Base-by-base conservation (phyloP, 345 rosid genomes). In the Pelargonium nanum region DNA sequence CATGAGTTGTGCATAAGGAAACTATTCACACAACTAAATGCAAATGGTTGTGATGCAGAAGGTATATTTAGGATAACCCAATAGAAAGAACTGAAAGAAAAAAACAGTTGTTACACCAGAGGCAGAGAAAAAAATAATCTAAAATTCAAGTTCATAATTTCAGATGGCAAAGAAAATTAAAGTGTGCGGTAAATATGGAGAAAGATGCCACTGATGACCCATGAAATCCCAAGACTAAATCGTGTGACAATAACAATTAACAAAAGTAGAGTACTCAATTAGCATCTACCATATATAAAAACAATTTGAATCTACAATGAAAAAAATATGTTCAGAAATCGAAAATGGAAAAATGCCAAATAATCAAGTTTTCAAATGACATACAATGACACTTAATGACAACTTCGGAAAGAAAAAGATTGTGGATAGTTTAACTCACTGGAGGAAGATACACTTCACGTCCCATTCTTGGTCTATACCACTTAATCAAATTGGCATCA, bases 381-480 rank as follows among this genome's bases (percentile, higher is more conserved):
- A 22, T 53, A 53, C 26, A 53, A 12, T 54, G 10, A 1, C 19
- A 1, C 44, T 5, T 23, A n/a, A 48, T 22, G 20, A 22, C 19
- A 28, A 22, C 15, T 3, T 4, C 12, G 17, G 17, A 55, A 55
- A 55, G 8, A 16, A n/a, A 16, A 16, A 24, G 20, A 2, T 21
- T 1, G 57, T 55, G 57, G 15, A 16, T 54, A 3, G n/a, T n/a
- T n/a, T n/a, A 58, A 55, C 94, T 81, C 65, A 93, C 97, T 0
- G 84, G 95, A 58, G 99, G 90, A 74, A 84, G 83, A 73, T 77
- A 82, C 1, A 67, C 83, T 24, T 21, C 60, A 57, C 1, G 70
- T 4, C 96, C 97, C 66, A 70, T 24, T 75, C 96, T 83, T 32
- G 95, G 93, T 54, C 65, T 70, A 0, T 66, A 19, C 99, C 97